Evolutionary conservation across 805 yeast genomes (phyloP).

Genomic region (Zygotorulaspora danielsina): DNA sequence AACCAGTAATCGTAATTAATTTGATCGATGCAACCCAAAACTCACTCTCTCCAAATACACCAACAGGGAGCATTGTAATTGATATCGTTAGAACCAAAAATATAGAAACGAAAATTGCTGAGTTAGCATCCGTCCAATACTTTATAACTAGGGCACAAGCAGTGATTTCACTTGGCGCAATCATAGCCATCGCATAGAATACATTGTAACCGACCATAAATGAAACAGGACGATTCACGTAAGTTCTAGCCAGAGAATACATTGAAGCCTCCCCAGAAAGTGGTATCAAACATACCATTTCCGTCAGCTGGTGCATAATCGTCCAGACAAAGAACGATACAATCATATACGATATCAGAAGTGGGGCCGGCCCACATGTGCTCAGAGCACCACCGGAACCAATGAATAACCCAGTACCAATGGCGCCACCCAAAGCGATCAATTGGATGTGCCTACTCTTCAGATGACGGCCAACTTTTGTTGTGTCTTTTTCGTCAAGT

Average conservation of each 20-base stretch:
- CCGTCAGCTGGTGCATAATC: conserved; percentile 39
- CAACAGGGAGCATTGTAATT: conserved; percentile 23
- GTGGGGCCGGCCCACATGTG: conserved; percentile 37
- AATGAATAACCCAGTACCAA: conserved; percentile 43
- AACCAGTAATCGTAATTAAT: conserved; percentile 58
- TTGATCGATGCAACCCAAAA: conserved; percentile 68
- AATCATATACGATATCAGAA: conserved; percentile 32
- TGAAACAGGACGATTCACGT: conserved; percentile 36
- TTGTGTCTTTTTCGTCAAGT: background rate
- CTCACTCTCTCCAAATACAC: conserved; percentile 46
- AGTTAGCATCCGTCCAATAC: conserved; percentile 7
- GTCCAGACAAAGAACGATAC: conserved; percentile 32
- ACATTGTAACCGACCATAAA: conserved; percentile 45
- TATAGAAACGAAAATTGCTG: conserved; percentile 6
- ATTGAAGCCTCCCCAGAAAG: conserved; percentile 36
- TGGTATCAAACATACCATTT: conserved; percentile 39
- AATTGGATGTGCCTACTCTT: conserved; percentile 67
- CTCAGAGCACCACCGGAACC: conserved; percentile 40
- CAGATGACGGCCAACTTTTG: conserved; percentile 19
- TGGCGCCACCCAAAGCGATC: conserved; percentile 69
- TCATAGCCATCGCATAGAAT: conserved; percentile 32
- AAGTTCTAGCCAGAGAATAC: conserved; percentile 39
- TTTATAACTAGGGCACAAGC: conserved; percentile 29
- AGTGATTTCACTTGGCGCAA: conserved; percentile 43
- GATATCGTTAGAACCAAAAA: conserved; percentile 19